Percentiles rank a stretch among this genome's conserved stretches.
phyloP scores from a whole-genome alignment of 1,284 basidiomycete genomes.

The Ustilago nuda region DNA sequence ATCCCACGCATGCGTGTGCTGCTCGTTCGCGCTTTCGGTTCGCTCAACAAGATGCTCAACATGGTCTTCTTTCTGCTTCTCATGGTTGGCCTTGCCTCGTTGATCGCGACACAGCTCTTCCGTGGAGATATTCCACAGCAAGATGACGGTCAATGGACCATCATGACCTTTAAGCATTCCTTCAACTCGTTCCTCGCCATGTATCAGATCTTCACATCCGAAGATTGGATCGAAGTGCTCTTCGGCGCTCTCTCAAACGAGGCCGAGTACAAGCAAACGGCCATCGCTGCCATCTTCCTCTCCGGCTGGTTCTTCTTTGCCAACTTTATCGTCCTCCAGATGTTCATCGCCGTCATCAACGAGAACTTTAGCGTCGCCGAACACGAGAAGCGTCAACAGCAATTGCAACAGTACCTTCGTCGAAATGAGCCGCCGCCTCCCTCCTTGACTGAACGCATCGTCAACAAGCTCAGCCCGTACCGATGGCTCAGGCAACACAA shows the following conservation, averaged over 20 bases:
- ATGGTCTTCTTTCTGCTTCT: conserved; percentile 93
- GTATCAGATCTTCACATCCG: conserved; percentile 90
- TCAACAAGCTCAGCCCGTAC: conserved; percentile 87
- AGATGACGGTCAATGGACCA: conserved; percentile 64
- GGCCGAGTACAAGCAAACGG: conserved; percentile 77
- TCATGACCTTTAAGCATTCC: conserved; percentile 87
- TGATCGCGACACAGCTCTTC: conserved; percentile 79
- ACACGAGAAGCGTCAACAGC: conserved; percentile 85
- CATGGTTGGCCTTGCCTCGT: conserved; percentile 86
- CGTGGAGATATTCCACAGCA: conserved; percentile 79
- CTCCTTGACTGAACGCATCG: conserved; percentile 68
- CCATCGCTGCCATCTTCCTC: conserved; percentile 81
- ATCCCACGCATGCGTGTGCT: conserved; percentile 79
- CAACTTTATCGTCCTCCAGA: conserved; percentile 94
- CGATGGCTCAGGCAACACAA: conserved; percentile 76
- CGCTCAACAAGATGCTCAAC: conserved; percentile 89
- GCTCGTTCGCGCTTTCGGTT: conserved; percentile 82
- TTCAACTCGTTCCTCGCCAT: conserved; percentile 89
- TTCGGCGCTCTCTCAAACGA: conserved; percentile 79
- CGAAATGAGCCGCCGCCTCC: conserved; percentile 67
- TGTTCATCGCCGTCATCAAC: conserved; percentile 99
- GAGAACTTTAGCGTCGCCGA: conserved; percentile 96
- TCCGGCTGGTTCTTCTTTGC: conserved; percentile 90
- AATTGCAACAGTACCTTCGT: conserved; percentile 75
- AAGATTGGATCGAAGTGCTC: conserved; percentile 91